Conservation (phyloP, 805 yeast genomes). For the Hyphopichia homilentoma region DNA sequence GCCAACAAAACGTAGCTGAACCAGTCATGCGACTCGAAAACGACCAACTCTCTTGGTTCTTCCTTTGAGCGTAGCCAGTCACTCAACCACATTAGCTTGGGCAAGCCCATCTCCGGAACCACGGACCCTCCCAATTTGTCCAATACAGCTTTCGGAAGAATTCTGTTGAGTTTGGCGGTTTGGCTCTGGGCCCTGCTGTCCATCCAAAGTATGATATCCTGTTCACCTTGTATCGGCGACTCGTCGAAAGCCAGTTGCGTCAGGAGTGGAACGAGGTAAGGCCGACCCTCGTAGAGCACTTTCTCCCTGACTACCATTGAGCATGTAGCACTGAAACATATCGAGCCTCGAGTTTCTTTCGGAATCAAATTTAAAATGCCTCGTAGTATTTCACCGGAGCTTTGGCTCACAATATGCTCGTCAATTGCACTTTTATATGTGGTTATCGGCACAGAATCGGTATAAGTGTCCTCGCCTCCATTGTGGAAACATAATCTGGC, state of each 20-base stretch:
- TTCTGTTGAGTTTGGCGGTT: slow-evolving; percentile 22
- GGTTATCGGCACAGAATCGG: slow-evolving; percentile 13
- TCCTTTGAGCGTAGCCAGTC: too few species aligned
- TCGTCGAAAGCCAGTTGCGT: too few species aligned
- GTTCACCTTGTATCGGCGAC: too few species aligned
- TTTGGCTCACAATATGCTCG: slow-evolving; percentile 34
- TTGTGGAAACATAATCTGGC: slow-evolving; percentile 37
- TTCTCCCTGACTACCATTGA: slow-evolving; percentile 49
- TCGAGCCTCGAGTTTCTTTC: too few species aligned
- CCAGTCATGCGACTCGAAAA: slow-evolving; percentile 55
- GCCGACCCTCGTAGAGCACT: too few species aligned
- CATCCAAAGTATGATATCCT: slow-evolving; percentile 59
- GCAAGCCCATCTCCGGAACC: slow-evolving; percentile 57
- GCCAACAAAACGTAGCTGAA: slow-evolving; percentile 24
- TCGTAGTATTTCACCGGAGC: slow-evolving; percentile 34
- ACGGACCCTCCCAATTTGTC: slow-evolving; percentile 40
- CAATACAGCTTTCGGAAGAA: slow-evolving; percentile 14
- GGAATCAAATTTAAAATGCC: too few species aligned
- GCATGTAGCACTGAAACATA: slow-evolving; percentile 54
- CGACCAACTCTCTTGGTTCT: slow-evolving; percentile 18
- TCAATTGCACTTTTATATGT: slow-evolving; percentile 11
- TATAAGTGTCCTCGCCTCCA: slow-evolving; percentile 10
- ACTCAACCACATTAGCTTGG: slow-evolving; percentile 43
- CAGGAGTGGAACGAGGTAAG: too few species aligned
- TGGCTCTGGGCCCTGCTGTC: slow-evolving; percentile 43